Evolutionary conservation across 176 grass and related monocot species (phyloP).

Genomic region (Phyllostachys edulis): DNA sequence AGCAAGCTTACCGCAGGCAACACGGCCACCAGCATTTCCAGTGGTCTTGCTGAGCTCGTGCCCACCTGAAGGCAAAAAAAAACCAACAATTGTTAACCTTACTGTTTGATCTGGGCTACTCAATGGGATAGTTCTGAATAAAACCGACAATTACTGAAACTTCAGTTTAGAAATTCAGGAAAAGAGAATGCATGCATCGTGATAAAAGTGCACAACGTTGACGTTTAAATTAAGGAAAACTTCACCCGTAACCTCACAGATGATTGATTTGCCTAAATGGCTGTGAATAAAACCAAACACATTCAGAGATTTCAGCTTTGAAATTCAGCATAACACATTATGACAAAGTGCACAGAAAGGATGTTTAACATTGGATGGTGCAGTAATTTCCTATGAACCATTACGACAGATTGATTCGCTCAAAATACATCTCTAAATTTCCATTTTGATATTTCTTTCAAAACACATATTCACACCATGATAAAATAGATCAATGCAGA

Average conservation of each 20-base stretch:
- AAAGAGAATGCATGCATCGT: not conserved
- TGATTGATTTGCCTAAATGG: not conserved
- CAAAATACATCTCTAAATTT: no score
- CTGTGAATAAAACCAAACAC: not conserved
- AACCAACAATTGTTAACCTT: not conserved
- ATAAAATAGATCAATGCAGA: no score
- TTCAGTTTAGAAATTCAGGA: not conserved
- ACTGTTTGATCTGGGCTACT: not conserved
- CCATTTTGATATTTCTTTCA: no score
- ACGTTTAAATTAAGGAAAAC: not conserved
- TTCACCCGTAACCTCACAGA: not conserved
- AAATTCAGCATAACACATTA: not conserved
- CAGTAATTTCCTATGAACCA: no score
- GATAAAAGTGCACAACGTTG: not conserved
- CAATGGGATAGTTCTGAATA: not conserved
- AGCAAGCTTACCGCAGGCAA: conserved; percentile 63
- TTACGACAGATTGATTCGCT: no score
- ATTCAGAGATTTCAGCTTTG: not conserved
- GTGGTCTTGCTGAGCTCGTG: conserved; percentile 80
- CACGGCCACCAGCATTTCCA: conserved; percentile 78
- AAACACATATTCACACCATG: no score
- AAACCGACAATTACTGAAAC: not conserved
- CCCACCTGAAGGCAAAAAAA: conserved; percentile 49
- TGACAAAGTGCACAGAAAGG: not conserved
- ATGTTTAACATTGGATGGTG: not conserved